Evolutionary conservation across 768 basidiomycete species (phyloP), one percentile per base, ranked within the genome.

Genomic region (Rubroboletus pulcherrimus): DNA sequence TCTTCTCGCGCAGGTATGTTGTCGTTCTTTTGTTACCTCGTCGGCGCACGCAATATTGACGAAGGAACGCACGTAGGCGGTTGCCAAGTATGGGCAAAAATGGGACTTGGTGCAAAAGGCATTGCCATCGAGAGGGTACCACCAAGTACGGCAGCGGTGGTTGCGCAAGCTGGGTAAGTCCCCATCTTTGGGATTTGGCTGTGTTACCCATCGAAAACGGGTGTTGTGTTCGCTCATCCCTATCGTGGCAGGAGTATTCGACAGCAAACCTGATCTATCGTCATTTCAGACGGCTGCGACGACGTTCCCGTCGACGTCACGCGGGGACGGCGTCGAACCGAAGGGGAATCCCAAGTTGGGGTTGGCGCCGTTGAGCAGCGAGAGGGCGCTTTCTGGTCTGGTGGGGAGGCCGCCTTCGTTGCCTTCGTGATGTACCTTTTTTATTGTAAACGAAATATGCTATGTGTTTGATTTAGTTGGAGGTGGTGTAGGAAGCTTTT

Each of bases 81-180:
- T 75, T 3, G 66, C 71, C 6, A 75, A 75, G 61, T 65, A 75
- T 29, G 73, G 74, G 31, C 73, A 75, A 53, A 66, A 72, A 55
- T 69, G 74, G 73, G 74, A 77, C 40, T 49, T 76, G 47, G 74
- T 77, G 31, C 74, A 75, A 63, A 75, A 74, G 45, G 72, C 72
- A 8, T 54, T 77, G 42, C 73, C 74, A 21, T 73, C 73, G 37
- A 61, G 76, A 47, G 73, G 75, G 1, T 76, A 76, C 49, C 75
- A 77, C 50, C 75, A 77, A 61, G 75, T 77, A 40, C 72, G 75
- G 3, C 75, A 76, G 49, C 66, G 75, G n/a, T 77, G 76, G 74
- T 61, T 76, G 51, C 66, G 75, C 43, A 76, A 75, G 54, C 52
- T 75, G 2, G 74, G 76, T 71, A 43, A 41, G 71, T 50, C 34